A percentile compares a stretch with the other conserved stretches of the same genome.
phyloP scores from a whole-genome alignment of 441 rosid species.

The Brassica hybrid region DNA sequence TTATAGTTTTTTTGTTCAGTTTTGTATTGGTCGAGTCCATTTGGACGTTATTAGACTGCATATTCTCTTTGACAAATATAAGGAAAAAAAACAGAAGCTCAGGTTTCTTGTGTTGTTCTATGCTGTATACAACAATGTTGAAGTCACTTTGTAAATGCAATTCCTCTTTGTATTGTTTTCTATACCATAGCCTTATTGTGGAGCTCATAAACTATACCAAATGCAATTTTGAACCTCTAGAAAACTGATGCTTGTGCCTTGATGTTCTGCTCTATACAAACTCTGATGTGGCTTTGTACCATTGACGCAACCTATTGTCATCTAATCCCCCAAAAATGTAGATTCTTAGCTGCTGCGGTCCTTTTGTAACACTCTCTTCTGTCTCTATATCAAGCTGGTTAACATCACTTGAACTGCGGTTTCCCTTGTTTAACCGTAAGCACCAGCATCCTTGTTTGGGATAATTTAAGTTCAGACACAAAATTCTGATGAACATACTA shows the following conservation, averaged over 20 bases:
- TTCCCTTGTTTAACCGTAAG: conserved; percentile 62
- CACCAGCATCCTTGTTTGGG: conserved; percentile 54
- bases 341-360: conserved; percentile 41
- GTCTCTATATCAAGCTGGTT: conserved; percentile 63
- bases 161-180: conserved; percentile 33
- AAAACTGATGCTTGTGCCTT: not conserved
- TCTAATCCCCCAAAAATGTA: not conserved
- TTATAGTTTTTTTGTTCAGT: conserved; percentile 23
- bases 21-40: conserved; percentile 33
- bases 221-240: not conserved
- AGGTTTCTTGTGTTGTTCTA: conserved; percentile 34
- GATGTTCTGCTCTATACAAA: conserved; percentile 51
- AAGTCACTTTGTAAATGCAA: conserved; percentile 40
- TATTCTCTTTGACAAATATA: conserved; percentile 33
- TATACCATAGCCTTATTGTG: not conserved
- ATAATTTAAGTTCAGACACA: not conserved
- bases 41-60: conserved; percentile 25
- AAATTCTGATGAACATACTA: not conserved
- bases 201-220: not conserved
- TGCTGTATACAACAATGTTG: conserved; percentile 37
- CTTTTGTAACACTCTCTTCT: conserved; percentile 51
- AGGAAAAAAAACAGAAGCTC: not conserved
- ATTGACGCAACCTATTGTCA: not conserved
- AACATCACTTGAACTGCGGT: conserved; percentile 52
- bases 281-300: not conserved